phyloP scores from a whole-genome alignment of 2,329 filamentous ascomycete genomes.

The Tolypocladium capitatum region DNA sequence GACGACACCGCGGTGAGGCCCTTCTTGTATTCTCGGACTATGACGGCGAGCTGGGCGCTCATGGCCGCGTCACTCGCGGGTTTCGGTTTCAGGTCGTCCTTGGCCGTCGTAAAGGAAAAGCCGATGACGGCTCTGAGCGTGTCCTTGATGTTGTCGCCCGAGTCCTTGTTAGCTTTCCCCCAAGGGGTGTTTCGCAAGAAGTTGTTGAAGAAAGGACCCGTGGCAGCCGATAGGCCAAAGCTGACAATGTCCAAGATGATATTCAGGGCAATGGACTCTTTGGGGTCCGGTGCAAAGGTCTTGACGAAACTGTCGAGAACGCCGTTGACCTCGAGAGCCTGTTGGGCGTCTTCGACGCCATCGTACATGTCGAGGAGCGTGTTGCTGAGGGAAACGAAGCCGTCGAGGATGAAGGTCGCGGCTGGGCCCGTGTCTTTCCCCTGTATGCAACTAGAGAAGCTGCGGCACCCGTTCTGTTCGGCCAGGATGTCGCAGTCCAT shows the following conservation, averaged over 20 bases:
- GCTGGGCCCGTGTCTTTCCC: neutral
- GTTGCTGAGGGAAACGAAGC: neutral
- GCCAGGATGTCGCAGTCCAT: neutral
- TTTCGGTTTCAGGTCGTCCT: neutral
- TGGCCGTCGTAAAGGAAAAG: neutral
- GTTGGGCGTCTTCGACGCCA: neutral
- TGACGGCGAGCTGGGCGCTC: neutral
- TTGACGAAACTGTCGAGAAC: neutral
- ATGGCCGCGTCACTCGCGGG: neutral
- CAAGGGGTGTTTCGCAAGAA: neutral
- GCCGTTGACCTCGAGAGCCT: neutral
- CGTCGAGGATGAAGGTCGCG: neutral
- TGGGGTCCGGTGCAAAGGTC: neutral
- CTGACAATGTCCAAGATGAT: neutral
- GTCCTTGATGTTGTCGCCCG: neutral
- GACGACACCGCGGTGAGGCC: neutral
- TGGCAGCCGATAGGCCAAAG: neutral
- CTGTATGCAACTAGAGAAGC: neutral
- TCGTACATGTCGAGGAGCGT: neutral
- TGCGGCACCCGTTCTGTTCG: neutral
- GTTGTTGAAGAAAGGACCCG: neutral
- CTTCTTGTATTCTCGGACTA: neutral
- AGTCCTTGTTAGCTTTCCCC: neutral
- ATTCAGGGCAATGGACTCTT: accelerated
- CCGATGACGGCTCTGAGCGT: neutral